Evolutionary conservation across 331 rosid genomes (phyloP), one percentile per base, ranked within the genome.

Genomic region (Spiraea crenata): DNA sequence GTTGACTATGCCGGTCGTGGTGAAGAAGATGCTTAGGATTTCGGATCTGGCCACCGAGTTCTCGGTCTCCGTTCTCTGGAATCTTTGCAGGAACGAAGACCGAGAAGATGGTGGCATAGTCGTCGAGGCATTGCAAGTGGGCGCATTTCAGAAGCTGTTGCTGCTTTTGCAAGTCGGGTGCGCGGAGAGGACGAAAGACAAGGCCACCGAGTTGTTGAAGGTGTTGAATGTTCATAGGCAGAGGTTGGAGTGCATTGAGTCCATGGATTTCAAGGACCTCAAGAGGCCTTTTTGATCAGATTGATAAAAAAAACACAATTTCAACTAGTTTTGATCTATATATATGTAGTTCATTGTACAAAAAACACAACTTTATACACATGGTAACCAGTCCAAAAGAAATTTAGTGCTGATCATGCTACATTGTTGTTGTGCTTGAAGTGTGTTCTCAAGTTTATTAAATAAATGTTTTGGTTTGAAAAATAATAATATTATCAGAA

Each of bases 141-240:
- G 88, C 2, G 83, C 77, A 9, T 84, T 84, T 72, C 85, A 84
- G 70, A 84, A 84, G 81, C 83, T 84, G 3, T 68, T 84, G 83
- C 9, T 84, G 71, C 42, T 84, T 14, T 72, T 84, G 67, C 88
- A 84, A 63, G 77, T 84, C 37, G 83, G 85, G 4, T 84, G 88
- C 47, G 69, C 71, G 25, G 85, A 84, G 55, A 66, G 77, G 66
- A 65, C 83, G 16, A 84, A 78, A 63, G 85, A 74, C 57, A 77
- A 84, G 77, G 69, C 74, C 6, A 67, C 81, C 9, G 81, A 80
- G 17, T 34, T 84, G 66, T 71, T 84, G 83, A 80, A 54, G 73
- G 5, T 72, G 49, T 63, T 84, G 71, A 83, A 74, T 57, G 68
- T 60, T 59, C 74, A 77, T 9, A 80, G 83, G 71, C 70, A 62